Evolutionary conservation across 1,139 yeast genomes (phyloP).

Genomic region (Hyphopichia khmerensis): DNA sequence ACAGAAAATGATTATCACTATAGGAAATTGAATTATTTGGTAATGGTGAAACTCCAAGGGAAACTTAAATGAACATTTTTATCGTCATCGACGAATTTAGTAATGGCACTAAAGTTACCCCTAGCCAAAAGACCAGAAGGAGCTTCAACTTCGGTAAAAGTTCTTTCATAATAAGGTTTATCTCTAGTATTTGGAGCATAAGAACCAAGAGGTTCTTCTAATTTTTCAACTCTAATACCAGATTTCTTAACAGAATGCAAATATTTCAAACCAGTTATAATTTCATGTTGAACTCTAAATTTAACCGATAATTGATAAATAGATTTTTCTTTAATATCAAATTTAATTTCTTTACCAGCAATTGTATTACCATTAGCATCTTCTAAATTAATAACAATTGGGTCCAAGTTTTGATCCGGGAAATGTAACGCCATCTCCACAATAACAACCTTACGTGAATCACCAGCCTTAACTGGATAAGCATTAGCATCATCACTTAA

Average conservation of each 20-base stretch:
- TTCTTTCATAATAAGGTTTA: constrained; percentile 78
- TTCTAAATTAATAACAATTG: constrained; percentile 68
- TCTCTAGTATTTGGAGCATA: constrained; percentile 87
- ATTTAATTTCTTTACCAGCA: constrained; percentile 53
- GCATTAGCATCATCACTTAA: constrained; percentile 53
- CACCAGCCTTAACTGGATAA: constrained; percentile 68
- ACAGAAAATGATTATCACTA: too few relatives aligned
- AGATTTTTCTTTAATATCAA: constrained; percentile 76
- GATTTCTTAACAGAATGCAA: constrained; percentile 82
- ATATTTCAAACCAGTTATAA: constrained; percentile 86
- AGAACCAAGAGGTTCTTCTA: constrained; percentile 87
- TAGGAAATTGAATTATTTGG: too few relatives aligned
- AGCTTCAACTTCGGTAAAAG: constrained; percentile 84
- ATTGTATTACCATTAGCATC: constrained; percentile 48
- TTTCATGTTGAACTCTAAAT: constrained; percentile 87
- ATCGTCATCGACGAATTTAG: constrained; percentile 89
- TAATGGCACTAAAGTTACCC: constrained; percentile 77
- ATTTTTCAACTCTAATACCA: constrained; percentile 82
- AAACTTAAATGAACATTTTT: constrained; percentile 68
- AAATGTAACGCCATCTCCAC: constrained; percentile 72
- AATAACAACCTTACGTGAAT: constrained; percentile 74
- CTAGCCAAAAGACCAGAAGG: constrained; percentile 89
- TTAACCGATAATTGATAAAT: constrained; percentile 70
- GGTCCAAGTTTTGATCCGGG: constrained; percentile 52
- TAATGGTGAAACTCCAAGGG: constrained; percentile 86